These are phyloP conservation scores for Spinellus fusiger DNA, from an alignment of 192 early-diverging fungal genomes.

Conservation along the genomic window DNA sequence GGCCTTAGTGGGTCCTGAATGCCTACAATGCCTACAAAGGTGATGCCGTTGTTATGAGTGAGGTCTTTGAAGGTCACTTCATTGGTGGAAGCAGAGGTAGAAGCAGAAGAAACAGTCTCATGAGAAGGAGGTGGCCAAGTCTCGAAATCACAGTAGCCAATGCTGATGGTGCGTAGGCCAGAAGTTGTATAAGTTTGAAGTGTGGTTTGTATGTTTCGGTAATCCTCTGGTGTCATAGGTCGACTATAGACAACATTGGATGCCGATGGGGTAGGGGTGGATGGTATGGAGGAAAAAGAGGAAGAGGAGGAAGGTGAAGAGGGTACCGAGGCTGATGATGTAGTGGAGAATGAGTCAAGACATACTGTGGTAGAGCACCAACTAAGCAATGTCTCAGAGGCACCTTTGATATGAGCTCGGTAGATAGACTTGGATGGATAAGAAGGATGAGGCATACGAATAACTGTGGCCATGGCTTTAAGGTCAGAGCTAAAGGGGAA, in stretches of 20 bases:
- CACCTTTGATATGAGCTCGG: slow-evolving; percentile 91
- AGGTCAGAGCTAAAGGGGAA: slow-evolving; percentile 90
- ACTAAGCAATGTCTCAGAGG: slow-evolving; percentile 77
- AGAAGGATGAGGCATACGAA: slow-evolving; percentile 49
- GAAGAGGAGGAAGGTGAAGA: slow-evolving; percentile 30
- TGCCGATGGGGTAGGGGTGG: too few relatives aligned
- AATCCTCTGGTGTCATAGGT: too few relatives aligned
- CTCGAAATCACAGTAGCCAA: slow-evolving; percentile 82
- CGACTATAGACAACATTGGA: too few relatives aligned
- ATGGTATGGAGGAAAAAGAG: slow-evolving; percentile 46
- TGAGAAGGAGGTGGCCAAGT: slow-evolving; percentile 44
- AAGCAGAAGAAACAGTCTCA: too few relatives aligned
- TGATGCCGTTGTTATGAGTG: slow-evolving; percentile 47
- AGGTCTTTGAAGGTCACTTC: slow-evolving; percentile 52
- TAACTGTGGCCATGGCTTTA: slow-evolving; percentile 89
- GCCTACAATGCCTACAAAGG: slow-evolving; percentile 84
- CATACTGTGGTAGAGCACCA: slow-evolving; percentile 53
- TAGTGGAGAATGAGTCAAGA: slow-evolving; percentile 12
- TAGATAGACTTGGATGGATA: slow-evolving; percentile 35
- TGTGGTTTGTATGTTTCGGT: too few relatives aligned
- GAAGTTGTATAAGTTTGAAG: slow-evolving; percentile 65
- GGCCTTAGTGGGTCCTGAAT: slow-evolving; percentile 95
- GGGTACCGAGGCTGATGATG: slow-evolving; percentile 39
- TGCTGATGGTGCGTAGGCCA: slow-evolving; percentile 87
- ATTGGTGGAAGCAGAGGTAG: slow-evolving; percentile 26